A percentile compares a stretch with the other conserved stretches of the same genome.
Evolutionary conservation across 176 grass and related monocot genomes (phyloP).

Genomic region (Carex parvula): DNA sequence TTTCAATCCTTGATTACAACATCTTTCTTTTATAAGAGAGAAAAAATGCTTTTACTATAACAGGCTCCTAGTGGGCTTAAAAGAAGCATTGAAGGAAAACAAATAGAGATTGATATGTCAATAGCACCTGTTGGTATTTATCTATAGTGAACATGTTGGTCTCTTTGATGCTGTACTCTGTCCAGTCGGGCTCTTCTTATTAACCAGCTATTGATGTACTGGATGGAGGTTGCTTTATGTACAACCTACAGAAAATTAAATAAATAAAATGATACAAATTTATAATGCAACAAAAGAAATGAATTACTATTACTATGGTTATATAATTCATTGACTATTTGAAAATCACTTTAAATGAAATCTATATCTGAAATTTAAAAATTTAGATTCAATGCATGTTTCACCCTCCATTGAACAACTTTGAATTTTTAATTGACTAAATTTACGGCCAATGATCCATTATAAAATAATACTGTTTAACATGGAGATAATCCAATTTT

Average conservation of each 20-base stretch:
- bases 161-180: constrained; percentile 98
- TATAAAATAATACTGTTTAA: background rate
- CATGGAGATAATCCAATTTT: background rate
- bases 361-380: background rate
- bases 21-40: too few species aligned
- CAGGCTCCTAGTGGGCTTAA: background rate
- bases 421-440: background rate
- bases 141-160: constrained; percentile 87
- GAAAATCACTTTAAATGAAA: background rate
- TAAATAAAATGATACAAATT: constrained; percentile 13
- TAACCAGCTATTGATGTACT: constrained; percentile 43
- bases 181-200: constrained; percentile 74
- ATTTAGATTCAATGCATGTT: background rate
- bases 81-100: background rate
- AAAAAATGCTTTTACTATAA: too few species aligned
- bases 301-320: background rate
- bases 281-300: background rate
- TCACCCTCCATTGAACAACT: background rate
- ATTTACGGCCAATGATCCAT: background rate
- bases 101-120: constrained; percentile 10
- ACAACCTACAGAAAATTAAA: constrained; percentile 53
- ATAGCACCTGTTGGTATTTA: constrained; percentile 89
- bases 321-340: background rate
- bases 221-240: constrained; percentile 79
- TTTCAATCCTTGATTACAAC: too few species aligned